phyloP scores from a whole-genome alignment of 805 yeast genomes.

The Kuraishia ogatae region DNA sequence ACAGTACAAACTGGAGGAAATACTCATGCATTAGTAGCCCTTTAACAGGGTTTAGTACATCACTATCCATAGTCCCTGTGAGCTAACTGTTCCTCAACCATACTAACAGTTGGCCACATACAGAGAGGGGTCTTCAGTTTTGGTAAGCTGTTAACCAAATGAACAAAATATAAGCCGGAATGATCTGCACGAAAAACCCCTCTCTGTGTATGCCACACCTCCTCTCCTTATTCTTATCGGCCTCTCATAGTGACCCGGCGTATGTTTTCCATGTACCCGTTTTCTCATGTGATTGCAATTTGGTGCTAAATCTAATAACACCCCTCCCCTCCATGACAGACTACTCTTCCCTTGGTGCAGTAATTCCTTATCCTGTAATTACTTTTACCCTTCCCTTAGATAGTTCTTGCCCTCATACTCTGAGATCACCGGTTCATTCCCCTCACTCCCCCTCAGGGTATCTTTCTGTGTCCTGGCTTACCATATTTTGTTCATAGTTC shows the following conservation, averaged over 20 bases:
- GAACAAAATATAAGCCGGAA: background rate
- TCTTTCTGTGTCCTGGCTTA: background rate
- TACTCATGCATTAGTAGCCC: too few relatives aligned
- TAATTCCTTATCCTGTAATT: background rate
- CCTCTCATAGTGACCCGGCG: too few relatives aligned
- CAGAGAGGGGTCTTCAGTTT: background rate
- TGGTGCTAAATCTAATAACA: background rate
- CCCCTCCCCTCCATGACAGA: background rate
- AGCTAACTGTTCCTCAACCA: too few relatives aligned
- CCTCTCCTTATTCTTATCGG: too few relatives aligned
- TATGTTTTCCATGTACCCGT: background rate
- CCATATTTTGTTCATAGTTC: background rate
- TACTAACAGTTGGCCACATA: background rate
- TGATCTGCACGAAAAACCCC: background rate
- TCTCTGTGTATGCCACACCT: background rate
- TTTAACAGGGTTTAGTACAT: too few relatives aligned
- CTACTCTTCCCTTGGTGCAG: too few relatives aligned
- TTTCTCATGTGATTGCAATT: background rate
- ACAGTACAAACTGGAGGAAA: too few relatives aligned
- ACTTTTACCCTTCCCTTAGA: background rate
- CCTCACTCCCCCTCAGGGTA: background rate
- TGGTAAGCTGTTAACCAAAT: background rate
- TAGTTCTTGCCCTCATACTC: background rate
- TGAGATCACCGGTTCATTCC: background rate
- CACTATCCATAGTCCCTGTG: too few relatives aligned